These are phyloP conservation scores for Oryza nivara DNA, from an alignment of 176 grass and related monocot species.

Conservation along the genomic window DNA sequence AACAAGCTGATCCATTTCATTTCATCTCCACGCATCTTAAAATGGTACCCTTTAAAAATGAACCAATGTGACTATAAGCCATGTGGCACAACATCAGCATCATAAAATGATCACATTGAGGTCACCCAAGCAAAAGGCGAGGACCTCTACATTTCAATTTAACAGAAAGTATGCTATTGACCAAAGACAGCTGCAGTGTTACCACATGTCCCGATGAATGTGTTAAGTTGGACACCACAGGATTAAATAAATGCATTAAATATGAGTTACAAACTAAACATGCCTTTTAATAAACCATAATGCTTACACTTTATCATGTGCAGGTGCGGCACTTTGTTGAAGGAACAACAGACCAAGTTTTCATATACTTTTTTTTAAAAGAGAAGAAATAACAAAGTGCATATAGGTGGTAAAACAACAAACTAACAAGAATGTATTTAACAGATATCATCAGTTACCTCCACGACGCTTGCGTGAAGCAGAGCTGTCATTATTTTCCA, in stretches of 20 bases:
- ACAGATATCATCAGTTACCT: constrained; percentile 49
- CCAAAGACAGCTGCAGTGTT: constrained; percentile 5
- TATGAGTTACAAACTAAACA: constrained; percentile 6
- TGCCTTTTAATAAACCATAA: neutral
- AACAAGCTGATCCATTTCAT: neutral
- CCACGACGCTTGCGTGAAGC: constrained; percentile 89
- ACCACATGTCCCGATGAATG: neutral
- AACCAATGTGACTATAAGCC: constrained; percentile 3
- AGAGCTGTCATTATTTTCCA: constrained; percentile 76
- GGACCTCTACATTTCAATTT: neutral
- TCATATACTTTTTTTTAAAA: neutral
- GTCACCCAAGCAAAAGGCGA: neutral
- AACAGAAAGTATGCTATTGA: neutral
- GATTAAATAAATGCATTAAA: neutral
- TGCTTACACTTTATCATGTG: neutral
- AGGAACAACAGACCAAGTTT: neutral
- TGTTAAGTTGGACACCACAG: neutral
- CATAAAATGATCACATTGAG: neutral
- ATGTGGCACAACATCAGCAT: neutral
- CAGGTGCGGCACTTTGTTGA: constrained; percentile 8
- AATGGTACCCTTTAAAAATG: neutral
- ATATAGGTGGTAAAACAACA: neutral
- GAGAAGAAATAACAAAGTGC: neutral
- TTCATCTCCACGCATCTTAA: neutral
- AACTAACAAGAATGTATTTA: neutral